A percentile compares a stretch with the other conserved stretches of the same genome.
These are phyloP conservation scores for Stereum hirsutum DNA, from an alignment of 1,284 basidiomycete genomes.

Conservation along the genomic window DNA sequence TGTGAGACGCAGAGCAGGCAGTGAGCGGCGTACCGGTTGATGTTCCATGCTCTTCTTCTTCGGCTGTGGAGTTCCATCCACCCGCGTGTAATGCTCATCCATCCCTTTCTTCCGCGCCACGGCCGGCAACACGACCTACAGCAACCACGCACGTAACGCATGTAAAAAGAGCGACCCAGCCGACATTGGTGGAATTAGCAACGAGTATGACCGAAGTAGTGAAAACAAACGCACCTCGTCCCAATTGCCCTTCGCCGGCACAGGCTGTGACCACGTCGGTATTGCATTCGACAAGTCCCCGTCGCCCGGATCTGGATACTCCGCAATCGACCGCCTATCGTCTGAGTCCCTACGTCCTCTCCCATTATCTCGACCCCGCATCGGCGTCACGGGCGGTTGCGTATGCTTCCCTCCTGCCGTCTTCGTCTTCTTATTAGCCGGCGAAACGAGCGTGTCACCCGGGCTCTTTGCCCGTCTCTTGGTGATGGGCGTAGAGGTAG, in stretches of 20 bases:
- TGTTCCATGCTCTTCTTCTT: slow-evolving; percentile 26
- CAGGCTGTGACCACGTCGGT: slow-evolving; percentile 69
- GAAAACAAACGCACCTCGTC: slow-evolving; percentile 49
- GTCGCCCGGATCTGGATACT: slow-evolving; percentile 49
- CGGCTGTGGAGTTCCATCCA: slow-evolving; percentile 50
- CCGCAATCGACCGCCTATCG: slow-evolving; percentile 39
- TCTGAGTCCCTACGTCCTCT: slow-evolving; percentile 19
- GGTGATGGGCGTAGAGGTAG: slow-evolving; percentile 12
- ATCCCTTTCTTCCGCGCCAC: slow-evolving; percentile 79
- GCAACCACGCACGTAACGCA: slow-evolving; percentile 2
- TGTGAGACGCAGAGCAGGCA: slow-evolving; percentile 18
- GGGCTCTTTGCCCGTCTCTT: slow-evolving; percentile 39
- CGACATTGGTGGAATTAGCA: no score
- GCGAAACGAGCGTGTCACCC: slow-evolving; percentile 19
- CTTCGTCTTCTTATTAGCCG: slow-evolving; percentile 29
- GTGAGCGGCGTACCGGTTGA: slow-evolving; percentile 39
- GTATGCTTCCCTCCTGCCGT: no score
- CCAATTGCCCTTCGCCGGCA: slow-evolving; percentile 58
- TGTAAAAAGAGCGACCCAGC: neutral
- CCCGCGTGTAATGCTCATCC: slow-evolving; percentile 55
- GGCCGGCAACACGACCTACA: slow-evolving; percentile 55
- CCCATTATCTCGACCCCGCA: no score
- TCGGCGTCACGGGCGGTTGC: slow-evolving; percentile 20
- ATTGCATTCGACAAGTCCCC: slow-evolving; percentile 57
- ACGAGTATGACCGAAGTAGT: neutral